phyloP scores from a whole-genome alignment of 2,329 filamentous ascomycete genomes.

The Dothideomycetidae sp. region DNA sequence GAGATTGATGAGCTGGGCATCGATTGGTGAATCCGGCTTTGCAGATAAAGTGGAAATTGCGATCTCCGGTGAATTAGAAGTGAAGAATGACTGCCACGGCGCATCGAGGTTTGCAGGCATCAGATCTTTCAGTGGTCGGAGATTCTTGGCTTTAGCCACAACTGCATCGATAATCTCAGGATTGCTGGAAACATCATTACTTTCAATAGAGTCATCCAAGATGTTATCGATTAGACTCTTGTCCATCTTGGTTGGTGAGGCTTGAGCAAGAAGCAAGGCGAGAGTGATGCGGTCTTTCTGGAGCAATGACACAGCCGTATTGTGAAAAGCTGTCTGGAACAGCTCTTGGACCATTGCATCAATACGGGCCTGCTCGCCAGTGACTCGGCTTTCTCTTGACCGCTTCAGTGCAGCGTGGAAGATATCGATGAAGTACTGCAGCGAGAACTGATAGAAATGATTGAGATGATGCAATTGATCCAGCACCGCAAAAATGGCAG shows the following conservation, averaged over 20 bases:
- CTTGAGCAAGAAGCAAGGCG: slow-evolving; percentile 87
- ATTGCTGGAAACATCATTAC: slow-evolving; percentile 63
- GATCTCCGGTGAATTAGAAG: slow-evolving; percentile 75
- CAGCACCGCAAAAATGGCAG: slow-evolving; percentile 88
- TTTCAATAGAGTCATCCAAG: slow-evolving; percentile 62
- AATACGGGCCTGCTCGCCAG: slow-evolving; percentile 48
- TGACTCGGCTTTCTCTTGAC: slow-evolving; percentile 58
- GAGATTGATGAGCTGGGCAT: slow-evolving; percentile 59
- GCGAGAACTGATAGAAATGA: slow-evolving; percentile 98
- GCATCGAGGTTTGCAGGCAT: slow-evolving; percentile 47
- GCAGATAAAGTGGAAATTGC: slow-evolving; percentile 66
- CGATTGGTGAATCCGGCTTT: slow-evolving; percentile 23
- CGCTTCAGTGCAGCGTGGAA: slow-evolving; percentile 81
- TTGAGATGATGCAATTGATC: slow-evolving; percentile 97
- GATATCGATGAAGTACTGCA: slow-evolving; percentile 96
- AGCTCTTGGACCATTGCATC: slow-evolving; percentile 84
- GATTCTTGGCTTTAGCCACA: slow-evolving; percentile 51
- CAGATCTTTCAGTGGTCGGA: slow-evolving; percentile 59
- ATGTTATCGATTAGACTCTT: slow-evolving; percentile 76
- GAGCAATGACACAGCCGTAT: slow-evolving; percentile 81
- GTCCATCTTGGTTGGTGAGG: slow-evolving; percentile 92
- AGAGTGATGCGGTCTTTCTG: slow-evolving; percentile 91
- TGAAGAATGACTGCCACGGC: slow-evolving; percentile 70
- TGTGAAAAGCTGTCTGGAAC: slow-evolving; percentile 81
- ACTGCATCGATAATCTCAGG: slow-evolving; percentile 50